These are phyloP conservation scores for Leptomonas pyrrhocoris DNA, from an alignment of 208 protist genomes.

Conservation along the genomic window DNA sequence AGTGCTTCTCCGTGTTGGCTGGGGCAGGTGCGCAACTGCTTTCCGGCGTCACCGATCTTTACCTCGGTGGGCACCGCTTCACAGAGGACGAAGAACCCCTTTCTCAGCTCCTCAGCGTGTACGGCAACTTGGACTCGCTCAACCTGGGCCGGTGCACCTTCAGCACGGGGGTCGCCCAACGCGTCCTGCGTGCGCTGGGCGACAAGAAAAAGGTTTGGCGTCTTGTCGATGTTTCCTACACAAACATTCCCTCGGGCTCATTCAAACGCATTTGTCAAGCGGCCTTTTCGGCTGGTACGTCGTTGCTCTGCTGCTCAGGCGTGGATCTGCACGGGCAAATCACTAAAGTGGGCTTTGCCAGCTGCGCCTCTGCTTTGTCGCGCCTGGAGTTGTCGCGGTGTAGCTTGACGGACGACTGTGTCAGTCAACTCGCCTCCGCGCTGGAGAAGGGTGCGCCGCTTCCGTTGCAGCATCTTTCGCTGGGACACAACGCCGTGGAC, in stretches of 20 bases:
- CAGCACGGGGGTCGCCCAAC: conserved; percentile 28
- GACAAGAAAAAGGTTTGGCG: conserved; percentile 36
- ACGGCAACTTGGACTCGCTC: conserved; percentile 33
- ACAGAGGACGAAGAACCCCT: conserved; percentile 26
- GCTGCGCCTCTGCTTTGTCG: conserved; percentile 31
- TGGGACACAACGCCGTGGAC: conserved; percentile 52
- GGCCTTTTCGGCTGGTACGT: conserved; percentile 10
- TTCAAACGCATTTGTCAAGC: conserved; percentile 39
- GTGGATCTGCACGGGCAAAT: conserved; percentile 34
- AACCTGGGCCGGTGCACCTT: conserved; percentile 31
- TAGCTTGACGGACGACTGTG: conserved; percentile 40
- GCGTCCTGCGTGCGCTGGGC: conserved; percentile 40
- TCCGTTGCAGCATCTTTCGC: conserved; percentile 44
- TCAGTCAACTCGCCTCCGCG: conserved; percentile 47
- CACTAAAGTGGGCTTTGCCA: conserved; percentile 29
- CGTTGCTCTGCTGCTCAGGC: conserved; percentile 29
- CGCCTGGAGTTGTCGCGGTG: conserved; percentile 45
- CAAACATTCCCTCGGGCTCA: conserved; percentile 11
- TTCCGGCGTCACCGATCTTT: conserved; percentile 29
- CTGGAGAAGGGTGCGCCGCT: conserved; percentile 46
- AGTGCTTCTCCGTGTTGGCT: conserved; percentile 36
- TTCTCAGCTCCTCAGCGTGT: conserved; percentile 33
- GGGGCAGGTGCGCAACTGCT: conserved; percentile 23
- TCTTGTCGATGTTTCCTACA: conserved; percentile 31
- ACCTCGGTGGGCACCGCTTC: conserved; percentile 41